Evolutionary conservation across 2,329 filamentous ascomycete genomes (phyloP).

Genomic region (Aspergillus texensis): DNA sequence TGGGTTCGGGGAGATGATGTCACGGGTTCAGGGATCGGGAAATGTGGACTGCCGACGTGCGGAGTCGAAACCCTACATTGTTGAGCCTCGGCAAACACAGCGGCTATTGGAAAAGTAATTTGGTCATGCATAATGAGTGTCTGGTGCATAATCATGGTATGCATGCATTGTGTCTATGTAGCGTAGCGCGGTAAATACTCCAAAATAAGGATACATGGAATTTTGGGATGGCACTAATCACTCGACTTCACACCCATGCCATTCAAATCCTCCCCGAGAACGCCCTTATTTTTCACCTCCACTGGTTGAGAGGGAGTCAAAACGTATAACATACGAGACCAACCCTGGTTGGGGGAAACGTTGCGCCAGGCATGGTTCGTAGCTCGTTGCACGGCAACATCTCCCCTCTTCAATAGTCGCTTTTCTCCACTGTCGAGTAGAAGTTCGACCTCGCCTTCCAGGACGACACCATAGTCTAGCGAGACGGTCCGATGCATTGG

Average conservation of each 20-base stretch:
- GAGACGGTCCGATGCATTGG: slow-evolving; percentile 56
- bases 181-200: too few species aligned
- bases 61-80: neutral
- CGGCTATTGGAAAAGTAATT: neutral
- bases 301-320: slow-evolving; percentile 27
- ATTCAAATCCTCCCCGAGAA: slow-evolving; percentile 33
- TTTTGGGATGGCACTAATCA: neutral
- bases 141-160: neutral
- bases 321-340: slow-evolving; percentile 34
- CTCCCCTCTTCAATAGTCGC: slow-evolving; percentile 50
- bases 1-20: neutral
- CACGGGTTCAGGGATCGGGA: neutral
- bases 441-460: slow-evolving; percentile 55
- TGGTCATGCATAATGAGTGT: neutral
- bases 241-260: slow-evolving; percentile 21
- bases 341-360: slow-evolving; percentile 24
- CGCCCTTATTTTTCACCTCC: slow-evolving; percentile 22
- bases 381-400: slow-evolving; percentile 55
- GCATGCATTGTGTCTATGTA: neutral
- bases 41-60: neutral
- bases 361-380: slow-evolving; percentile 46
- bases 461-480: slow-evolving; percentile 55
- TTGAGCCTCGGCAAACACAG: neutral
- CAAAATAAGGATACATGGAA: neutral
- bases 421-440: slow-evolving; percentile 53